Base-by-base conservation (phyloP, 208 protist genomes). In the Crithidia acanthocephali region DNA sequence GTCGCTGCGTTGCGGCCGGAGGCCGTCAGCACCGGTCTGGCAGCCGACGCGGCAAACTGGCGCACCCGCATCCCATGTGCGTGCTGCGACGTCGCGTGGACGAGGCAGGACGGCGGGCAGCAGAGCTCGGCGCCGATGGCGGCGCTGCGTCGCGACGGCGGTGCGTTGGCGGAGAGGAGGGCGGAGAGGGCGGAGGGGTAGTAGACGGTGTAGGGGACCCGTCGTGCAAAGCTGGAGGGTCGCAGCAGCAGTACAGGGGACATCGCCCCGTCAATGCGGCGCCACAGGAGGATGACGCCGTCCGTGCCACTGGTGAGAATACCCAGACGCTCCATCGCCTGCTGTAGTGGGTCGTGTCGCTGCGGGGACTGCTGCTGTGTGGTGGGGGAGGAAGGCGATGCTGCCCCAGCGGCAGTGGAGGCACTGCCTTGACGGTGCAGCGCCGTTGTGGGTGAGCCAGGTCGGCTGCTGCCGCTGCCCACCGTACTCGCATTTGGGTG, bases 251-350 rank as follows among this genome's bases (percentile, higher is more conserved):
- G 53, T 7, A 74, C 50, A 9, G 79, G 78, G 44, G 62, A 62
- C 81, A 86, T 81, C 32, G 57, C 15, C 23, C 56, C 68, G 0
- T 58, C 63, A 4, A 78, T 33, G 6, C 72, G 73, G 18, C 79
- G 74, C 87, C 90, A 95, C 25, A 95, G 70, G 30, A 85, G 83
- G 44, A 93, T 67, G 16, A 75, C 60, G 13, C 79, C 83, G 53
- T 93, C 85, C 60, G 28, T 59, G 30, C 84, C 81, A 25, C 61
- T 66, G 28, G 85, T 93, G 15, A 95, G 80, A 60, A 95, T 86
- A 47, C 90, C 83, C 1, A 95, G 75, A 23, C 80, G 68, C 32
- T 76, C 64, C 25, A 71, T 90, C 20, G 80, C 80, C 18, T 20
- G 28, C 35, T 71, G 58, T 55, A 87, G 53, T 28, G 13, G 37